Evolutionary conservation across 2,329 filamentous ascomycete genomes (phyloP), one percentile per base, ranked within the genome.

Genomic region (Chrysoporthe deuterocubensis): DNA sequence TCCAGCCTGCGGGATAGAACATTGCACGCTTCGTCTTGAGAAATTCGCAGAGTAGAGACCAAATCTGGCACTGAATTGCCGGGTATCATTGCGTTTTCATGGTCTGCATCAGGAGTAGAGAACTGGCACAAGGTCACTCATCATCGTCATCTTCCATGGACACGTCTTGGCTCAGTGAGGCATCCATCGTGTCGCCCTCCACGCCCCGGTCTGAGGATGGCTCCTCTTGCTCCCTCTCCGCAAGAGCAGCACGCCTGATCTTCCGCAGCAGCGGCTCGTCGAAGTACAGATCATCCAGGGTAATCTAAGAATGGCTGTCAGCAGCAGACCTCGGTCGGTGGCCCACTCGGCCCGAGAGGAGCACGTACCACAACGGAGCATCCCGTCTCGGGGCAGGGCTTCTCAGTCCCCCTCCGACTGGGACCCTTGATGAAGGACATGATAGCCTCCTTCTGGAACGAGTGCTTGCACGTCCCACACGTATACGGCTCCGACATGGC

Each of bases 391-490:
- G 91, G 91, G 75, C 91, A 94, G 64, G 85, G 81, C 0, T 86
- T 62, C 76, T 76, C 58, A 70, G 37, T 66, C 50, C n/a, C 65
- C 67, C 14, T 57, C 11, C 72, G 58, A 68, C 72, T 74, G n/a
- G 58, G 61, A 32, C 71, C 69, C 65, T 83, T 83, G 75, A 82
- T 69, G 54, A 89, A 61, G 56, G 87, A 84, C 34, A 86, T 67
- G 50, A 94, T 89, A 0, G 87, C 87, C 1, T 76, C 74, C 76
- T 87, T 90, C 74, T 94, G 90, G 75, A 92, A 94, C 0, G 86
- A 89, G 76, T 94, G 92, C 66, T 86, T 88, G 80, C 92, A 94
- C 71, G 87, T 86, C 16, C 75, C 80, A 72, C 87, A 92, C 66
- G 86, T 91, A 73, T 87, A 88, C 0, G 92, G 92, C 64, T 92